These are phyloP conservation scores for Paramarasmius palmivorus DNA, from an alignment of 1,284 basidiomycete species.

Conservation along the genomic window DNA sequence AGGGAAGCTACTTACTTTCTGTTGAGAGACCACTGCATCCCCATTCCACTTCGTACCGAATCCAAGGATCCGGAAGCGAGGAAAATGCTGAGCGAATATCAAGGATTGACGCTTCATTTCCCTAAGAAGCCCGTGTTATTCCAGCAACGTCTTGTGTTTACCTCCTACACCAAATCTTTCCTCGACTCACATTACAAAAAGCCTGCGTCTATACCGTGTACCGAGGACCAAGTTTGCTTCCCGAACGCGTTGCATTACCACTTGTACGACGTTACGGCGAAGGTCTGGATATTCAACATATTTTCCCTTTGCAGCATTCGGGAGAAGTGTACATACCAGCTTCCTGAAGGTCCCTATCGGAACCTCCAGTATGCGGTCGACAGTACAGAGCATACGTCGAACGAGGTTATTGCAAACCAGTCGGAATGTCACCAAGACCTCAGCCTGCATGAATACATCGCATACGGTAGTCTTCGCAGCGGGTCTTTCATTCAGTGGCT, in stretches of 20 bases:
- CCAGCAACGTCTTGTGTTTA: neutral
- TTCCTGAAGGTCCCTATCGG: constrained; percentile 16
- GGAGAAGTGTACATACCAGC: neutral
- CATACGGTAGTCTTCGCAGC: constrained; percentile 27
- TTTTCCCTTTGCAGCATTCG: neutral
- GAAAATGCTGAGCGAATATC: neutral
- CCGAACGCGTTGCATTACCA: neutral
- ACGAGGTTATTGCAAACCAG: constrained; percentile 28
- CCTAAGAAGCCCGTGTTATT: neutral
- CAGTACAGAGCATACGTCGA: constrained; percentile 26
- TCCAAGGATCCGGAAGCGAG: neutral
- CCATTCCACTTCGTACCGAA: constrained; percentile 7
- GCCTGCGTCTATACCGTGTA: neutral
- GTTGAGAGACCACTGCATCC: constrained; percentile 11
- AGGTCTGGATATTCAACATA: neutral
- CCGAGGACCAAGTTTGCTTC: neutral
- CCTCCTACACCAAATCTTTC: neutral
- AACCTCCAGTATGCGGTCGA: constrained; percentile 21
- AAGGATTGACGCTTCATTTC: neutral
- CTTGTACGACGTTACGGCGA: neutral
- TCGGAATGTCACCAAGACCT: constrained; percentile 19
- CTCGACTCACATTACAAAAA: neutral
- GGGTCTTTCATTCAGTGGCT: constrained; percentile 30
- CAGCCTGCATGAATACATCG: constrained; percentile 26
- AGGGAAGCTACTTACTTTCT: constrained; percentile 25